Conservation (phyloP, 2,329 filamentous ascomycete species). For the Verticillium klebahnii region DNA sequence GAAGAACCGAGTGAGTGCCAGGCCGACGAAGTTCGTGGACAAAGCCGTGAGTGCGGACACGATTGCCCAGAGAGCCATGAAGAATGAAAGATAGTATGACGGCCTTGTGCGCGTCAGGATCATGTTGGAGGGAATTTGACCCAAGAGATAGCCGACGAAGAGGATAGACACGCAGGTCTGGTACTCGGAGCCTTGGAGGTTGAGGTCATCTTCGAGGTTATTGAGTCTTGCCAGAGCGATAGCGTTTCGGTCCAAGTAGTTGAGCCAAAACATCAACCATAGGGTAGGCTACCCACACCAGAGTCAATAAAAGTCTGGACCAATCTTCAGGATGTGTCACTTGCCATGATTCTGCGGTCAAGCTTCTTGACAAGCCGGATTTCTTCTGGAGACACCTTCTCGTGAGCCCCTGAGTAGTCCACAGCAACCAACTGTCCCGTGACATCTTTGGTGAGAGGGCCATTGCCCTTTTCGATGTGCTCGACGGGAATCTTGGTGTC, state of each 20-base stretch:
- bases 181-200: slow-evolving; percentile 25
- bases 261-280: background rate
- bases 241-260: slow-evolving; percentile 27
- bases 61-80: slow-evolving; percentile 20
- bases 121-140: slow-evolving; percentile 19
- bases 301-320: too few relatives aligned
- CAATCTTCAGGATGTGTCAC: background rate
- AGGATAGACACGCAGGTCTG: slow-evolving; percentile 22
- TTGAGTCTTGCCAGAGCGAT: slow-evolving; percentile 50
- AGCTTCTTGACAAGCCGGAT: slow-evolving; percentile 1
- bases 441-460: background rate
- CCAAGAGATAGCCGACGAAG: slow-evolving; percentile 15
- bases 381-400: background rate
- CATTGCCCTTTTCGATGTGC: background rate
- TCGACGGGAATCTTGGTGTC: background rate
- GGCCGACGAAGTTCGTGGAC: slow-evolving; percentile 2
- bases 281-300: too few relatives aligned
- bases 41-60: background rate
- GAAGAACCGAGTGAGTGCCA: slow-evolving; percentile 7
- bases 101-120: slow-evolving; percentile 24
- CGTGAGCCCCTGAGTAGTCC: background rate
- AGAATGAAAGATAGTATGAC: slow-evolving; percentile 27
- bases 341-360: background rate
- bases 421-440: background rate
- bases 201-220: slow-evolving; percentile 33